Evolutionary conservation across 208 protist species (phyloP).

Genomic region (Wallacemonas sp.): DNA sequence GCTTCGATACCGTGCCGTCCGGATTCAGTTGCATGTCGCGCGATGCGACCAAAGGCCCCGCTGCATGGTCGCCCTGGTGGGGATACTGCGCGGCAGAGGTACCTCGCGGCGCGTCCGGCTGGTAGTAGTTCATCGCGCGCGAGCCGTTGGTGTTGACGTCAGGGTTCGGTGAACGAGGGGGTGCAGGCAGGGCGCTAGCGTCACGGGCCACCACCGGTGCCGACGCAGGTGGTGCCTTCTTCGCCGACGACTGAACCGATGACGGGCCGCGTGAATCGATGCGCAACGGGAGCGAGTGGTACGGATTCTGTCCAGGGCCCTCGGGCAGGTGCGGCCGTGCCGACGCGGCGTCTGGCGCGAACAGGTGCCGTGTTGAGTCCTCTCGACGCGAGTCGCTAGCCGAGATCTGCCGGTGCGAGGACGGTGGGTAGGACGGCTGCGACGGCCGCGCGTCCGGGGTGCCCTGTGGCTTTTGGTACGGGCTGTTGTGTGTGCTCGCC

Average conservation of each 20-base stretch:
- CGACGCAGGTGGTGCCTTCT: not conserved
- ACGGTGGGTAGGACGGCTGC: not conserved
- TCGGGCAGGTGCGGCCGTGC: not conserved
- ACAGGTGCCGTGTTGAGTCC: not conserved
- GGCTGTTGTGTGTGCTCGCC: not conserved
- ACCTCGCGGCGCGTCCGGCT: too few relatives aligned
- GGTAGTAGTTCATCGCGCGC: not conserved
- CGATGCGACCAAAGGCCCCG: not conserved
- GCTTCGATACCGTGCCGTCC: slow-evolving; percentile 13
- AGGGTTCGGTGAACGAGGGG: not conserved
- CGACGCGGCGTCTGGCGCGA: not conserved
- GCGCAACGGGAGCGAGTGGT: slow-evolving; percentile 5
- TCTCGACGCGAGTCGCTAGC: slow-evolving; percentile 1
- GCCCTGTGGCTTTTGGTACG: too few relatives aligned
- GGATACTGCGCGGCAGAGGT: too few relatives aligned
- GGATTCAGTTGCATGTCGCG: not conserved
- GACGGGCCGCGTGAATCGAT: not conserved
- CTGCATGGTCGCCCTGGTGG: not conserved
- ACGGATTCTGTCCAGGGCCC: slow-evolving; percentile 5
- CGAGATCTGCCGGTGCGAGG: not conserved
- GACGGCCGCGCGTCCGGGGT: not conserved
- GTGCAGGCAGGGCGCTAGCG: not conserved
- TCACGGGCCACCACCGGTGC: not conserved
- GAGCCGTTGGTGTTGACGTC: not conserved
- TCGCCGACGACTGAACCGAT: not conserved